Base-by-base conservation (phyloP, 805 yeast genomes). In the Spathaspora sp. region DNA sequence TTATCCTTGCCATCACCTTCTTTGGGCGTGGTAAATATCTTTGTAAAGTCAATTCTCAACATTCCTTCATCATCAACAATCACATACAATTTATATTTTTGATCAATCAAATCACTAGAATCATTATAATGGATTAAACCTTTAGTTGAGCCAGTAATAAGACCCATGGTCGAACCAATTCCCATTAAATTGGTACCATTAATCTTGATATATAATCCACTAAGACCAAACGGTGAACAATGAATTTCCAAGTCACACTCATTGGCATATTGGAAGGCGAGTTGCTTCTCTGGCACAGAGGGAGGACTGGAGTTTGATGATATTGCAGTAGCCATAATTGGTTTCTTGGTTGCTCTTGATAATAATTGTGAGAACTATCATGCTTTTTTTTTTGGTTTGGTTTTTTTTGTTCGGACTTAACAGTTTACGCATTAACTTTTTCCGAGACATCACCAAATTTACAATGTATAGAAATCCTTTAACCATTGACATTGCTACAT, bases 211-310 rank as follows among this genome's bases (percentile, higher is more conserved):
- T 78, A 79, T 9, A 79, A 59, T 12, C 83, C 83, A 35, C 79
- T 70, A 18, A 79, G 68, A 12, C 84, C 84, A 59, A 79, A 79
- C 2, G 84, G 83, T 2, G 83, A 78, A 58, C 83, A 79, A 61
- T 79, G 83, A 23, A 78, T 73, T 55, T 79, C 84, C 20, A 79
- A 59, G 35, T 77, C 81, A 56, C 83, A 79, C 53, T 73, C 77
- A 53, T 76, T 76, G 49, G 82, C 77, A 55, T 69, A 76, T 47
- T 72, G 69, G 62, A 77, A 79, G 1, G 64, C 52, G n/a, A 62
- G 48, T 28, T 52, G 55, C 18, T 49, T 46, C 2, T 52, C 47
- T 4, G 35, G 17, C 3, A n/a, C 40, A n/a, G 40, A 7, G 3
- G 40, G 40, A 35, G 40, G 40, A 16, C 40, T 35, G 7, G 17